Base-by-base conservation (phyloP, 768 basidiomycete species). In the Mycena pura region DNA sequence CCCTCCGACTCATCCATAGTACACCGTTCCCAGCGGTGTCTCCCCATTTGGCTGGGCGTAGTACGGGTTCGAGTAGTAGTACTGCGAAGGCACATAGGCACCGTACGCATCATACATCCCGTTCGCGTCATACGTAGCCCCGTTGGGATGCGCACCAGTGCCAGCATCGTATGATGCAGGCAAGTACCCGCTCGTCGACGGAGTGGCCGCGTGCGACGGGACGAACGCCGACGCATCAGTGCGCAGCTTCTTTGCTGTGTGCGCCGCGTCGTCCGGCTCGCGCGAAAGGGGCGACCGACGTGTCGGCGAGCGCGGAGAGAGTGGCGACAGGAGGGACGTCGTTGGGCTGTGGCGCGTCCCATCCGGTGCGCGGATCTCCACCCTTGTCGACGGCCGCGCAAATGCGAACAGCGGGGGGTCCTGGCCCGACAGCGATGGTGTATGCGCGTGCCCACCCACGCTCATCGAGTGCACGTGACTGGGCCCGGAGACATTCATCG, bases 51-150 rank as follows among this genome's bases (percentile, higher is more conserved):
- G 78, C 74, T 89, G 90, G 5, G 27, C 39, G 21, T 43, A 43
- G 39, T 40, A 29, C 29, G 88, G 87, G 39, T 40, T 21, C 29
- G 88, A 86, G 72, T 88, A 90, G 73, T 89, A 92, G 77, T 90
- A 90, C 38, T 79, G 81, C 67, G 84, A 41, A 22, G 51, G 44
- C n/a, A 60, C 59, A 19, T 61, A 61, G 14, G 3, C 59, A 27
- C 51, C 40, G 53, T 34, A 22, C 48, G 15, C 34, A 3, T 32
- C 19, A 29, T 22, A 19, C 7, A 9, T 5, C 24, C 10, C 56
- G 38, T 38, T 27, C 32, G 34, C 32, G 29, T 46, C 54, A 43
- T 56, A 45, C 41, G 21, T 24, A 56, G 10, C n/a, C 41, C 43
- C 27, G 13, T n/a, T n/a, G n/a, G n/a, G n/a, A n/a, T n/a, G n/a